These are phyloP conservation scores for Akanthomyces dipterigenus DNA, from an alignment of 2,329 filamentous ascomycete species.

Conservation along the genomic window DNA sequence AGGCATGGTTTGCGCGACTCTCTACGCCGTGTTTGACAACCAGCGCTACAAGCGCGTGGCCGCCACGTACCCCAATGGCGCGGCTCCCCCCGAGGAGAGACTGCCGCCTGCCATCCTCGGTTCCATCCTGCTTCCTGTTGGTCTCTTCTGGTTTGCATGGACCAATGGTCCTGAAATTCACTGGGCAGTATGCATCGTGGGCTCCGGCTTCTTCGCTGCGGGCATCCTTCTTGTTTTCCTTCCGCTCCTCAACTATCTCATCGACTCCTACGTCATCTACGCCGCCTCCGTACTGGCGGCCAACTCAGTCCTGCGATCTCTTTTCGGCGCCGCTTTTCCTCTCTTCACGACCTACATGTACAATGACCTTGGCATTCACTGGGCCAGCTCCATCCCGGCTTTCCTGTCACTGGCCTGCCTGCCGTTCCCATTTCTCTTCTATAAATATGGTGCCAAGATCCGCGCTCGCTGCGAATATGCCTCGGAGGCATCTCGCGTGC, in stretches of 20 bases:
- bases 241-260: conserved; percentile 58
- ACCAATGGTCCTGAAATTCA: conserved; percentile 50
- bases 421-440: conserved; percentile 70
- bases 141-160: conserved; percentile 62
- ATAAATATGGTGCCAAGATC: conserved; percentile 59
- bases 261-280: conserved; percentile 67
- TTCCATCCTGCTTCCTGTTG: conserved; percentile 49
- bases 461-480: conserved; percentile 64
- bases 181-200: conserved; percentile 46
- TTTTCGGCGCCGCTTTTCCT: conserved; percentile 67
- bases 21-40: conserved; percentile 47
- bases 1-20: conserved; percentile 53
- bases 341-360: conserved; percentile 61
- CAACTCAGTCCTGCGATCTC: conserved; percentile 62
- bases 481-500: conserved; percentile 56
- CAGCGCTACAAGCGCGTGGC: conserved; percentile 42
- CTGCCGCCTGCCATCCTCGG: conserved; percentile 56
- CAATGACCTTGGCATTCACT: conserved; percentile 60
- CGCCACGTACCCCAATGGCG: conserved; percentile 40
- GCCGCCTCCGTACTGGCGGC: conserved; percentile 70
- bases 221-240: conserved; percentile 60
- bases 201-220: conserved; percentile 43
- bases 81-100: conserved; percentile 57
- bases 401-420: conserved; percentile 67
- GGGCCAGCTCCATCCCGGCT: conserved; percentile 66